Conservation (phyloP, 371 early-diverging fungal genomes). For the Rhizopus microsporus region DNA sequence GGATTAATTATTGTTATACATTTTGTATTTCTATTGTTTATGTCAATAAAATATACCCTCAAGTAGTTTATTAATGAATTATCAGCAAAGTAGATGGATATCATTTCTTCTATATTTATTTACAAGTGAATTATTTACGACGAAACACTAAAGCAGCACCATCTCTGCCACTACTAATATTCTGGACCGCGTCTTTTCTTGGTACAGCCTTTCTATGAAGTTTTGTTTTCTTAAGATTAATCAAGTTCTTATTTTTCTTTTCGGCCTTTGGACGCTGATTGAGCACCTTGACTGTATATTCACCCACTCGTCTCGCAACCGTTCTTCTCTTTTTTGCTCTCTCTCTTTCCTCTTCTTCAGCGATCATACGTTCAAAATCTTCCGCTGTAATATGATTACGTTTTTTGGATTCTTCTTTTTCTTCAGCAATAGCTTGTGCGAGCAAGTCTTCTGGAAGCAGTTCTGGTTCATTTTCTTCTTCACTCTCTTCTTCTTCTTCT, state of each 20-base stretch:
- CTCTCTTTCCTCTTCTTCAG: constrained; percentile 34
- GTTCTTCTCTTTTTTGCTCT: constrained; percentile 24
- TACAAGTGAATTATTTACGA: constrained; percentile 25
- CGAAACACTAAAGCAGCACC: constrained; percentile 41
- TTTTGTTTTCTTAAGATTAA: constrained; percentile 27
- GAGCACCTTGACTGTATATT: constrained; percentile 53
- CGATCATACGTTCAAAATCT: constrained; percentile 51
- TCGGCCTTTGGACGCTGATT: constrained; percentile 43
- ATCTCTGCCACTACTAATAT: constrained; percentile 34
- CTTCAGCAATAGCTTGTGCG: constrained; percentile 37
- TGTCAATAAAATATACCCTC: not conserved
- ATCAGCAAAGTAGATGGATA: not conserved
- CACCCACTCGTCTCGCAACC: constrained; percentile 37
- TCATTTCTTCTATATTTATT: not conserved
- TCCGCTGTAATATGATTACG: constrained; percentile 44
- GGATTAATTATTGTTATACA: not conserved
- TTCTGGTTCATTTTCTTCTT: constrained; percentile 19
- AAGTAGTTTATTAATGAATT: too few relatives aligned
- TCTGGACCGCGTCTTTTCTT: constrained; percentile 42
- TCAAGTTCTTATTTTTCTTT: constrained; percentile 26
- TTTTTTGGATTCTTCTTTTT: constrained; percentile 38
- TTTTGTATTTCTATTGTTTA: not conserved
- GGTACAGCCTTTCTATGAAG: constrained; percentile 29
- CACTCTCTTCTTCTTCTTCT: constrained; percentile 11
- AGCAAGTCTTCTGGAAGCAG: constrained; percentile 38